phyloP scores from a whole-genome alignment of 345 rosid species.

The Gossypium australe region DNA sequence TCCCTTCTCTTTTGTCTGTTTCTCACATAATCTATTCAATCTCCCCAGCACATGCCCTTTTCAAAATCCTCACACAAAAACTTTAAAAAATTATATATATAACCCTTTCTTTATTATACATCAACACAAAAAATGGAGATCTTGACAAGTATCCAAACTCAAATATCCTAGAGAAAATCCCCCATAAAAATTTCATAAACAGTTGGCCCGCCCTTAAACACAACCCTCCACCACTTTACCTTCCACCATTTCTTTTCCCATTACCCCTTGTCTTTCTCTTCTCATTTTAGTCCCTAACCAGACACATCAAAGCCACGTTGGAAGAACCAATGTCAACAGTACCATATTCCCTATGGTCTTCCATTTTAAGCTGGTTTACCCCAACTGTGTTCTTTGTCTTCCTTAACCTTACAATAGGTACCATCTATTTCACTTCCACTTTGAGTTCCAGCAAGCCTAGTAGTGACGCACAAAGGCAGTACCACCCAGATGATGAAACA shows the following conservation, averaged over 20 bases:
- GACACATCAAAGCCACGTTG: neutral
- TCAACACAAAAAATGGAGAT: neutral
- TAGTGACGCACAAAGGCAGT: constrained; percentile 2
- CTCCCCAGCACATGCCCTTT: neutral
- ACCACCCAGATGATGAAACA: constrained; percentile 7
- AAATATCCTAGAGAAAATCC: neutral
- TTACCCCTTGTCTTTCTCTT: neutral
- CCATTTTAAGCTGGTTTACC: constrained; percentile 12
- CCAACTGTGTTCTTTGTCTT: constrained; percentile 8
- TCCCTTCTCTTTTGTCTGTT: neutral
- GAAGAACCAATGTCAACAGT: constrained; percentile 5
- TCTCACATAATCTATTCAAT: neutral
- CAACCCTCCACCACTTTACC: neutral
- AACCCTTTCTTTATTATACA: neutral
- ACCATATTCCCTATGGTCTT: neutral
- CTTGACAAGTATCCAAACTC: neutral
- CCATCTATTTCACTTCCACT: constrained; percentile 32
- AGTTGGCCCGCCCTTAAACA: neutral
- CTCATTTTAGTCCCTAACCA: neutral
- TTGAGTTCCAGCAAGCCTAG: constrained; percentile 30
- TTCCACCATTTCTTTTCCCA: neutral
- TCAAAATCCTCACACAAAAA: neutral
- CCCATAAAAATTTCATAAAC: neutral
- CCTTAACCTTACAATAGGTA: constrained; percentile 15
- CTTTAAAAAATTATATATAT: neutral